phyloP scores from a whole-genome alignment of 2,329 filamentous ascomycete species.

The Aspergillus sp. region DNA sequence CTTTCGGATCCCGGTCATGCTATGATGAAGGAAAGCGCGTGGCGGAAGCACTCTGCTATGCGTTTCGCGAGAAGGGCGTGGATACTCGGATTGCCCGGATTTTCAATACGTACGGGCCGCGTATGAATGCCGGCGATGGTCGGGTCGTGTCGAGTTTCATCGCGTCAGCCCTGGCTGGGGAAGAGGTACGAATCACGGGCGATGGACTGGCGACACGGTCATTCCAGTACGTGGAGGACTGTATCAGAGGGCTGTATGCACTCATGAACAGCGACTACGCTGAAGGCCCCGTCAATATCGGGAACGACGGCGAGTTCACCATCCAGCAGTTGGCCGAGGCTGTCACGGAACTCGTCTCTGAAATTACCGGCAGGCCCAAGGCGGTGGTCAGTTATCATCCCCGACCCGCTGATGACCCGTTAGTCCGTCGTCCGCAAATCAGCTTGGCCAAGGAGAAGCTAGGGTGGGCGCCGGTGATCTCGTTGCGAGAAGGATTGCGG shows the following conservation, averaged over 20 bases:
- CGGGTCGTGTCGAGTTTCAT: slow-evolving; percentile 29
- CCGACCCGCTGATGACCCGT: slow-evolving; percentile 2
- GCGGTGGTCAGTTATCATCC: slow-evolving; percentile 5
- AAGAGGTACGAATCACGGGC: slow-evolving; percentile 22
- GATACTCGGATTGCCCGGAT: slow-evolving; percentile 26
- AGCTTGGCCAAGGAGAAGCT: slow-evolving; percentile 18
- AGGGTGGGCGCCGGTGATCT: slow-evolving; percentile 17
- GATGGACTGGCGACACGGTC: slow-evolving; percentile 23
- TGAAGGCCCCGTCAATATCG: slow-evolving; percentile 22
- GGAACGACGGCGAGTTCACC: slow-evolving; percentile 22
- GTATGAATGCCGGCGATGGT: slow-evolving; percentile 23
- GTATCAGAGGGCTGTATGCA: slow-evolving; percentile 19
- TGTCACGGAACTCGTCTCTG: slow-evolving; percentile 12
- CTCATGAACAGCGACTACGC: slow-evolving; percentile 22
- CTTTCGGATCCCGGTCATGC: slow-evolving; percentile 34
- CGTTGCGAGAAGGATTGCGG: slow-evolving; percentile 15
- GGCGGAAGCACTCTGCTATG: slow-evolving; percentile 32
- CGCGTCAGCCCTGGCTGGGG: slow-evolving; percentile 17
- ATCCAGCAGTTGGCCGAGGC: slow-evolving; percentile 22
- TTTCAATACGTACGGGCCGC: slow-evolving; percentile 29
- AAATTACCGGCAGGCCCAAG: slow-evolving; percentile 1
- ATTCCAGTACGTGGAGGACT: slow-evolving; percentile 25
- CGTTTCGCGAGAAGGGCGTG: slow-evolving; percentile 20
- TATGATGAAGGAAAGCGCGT: slow-evolving; percentile 39
- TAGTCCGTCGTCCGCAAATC: slow-evolving; percentile 18